Evolutionary conservation across 1,284 basidiomycete species (phyloP).

Genomic region (Fomitopsis betulina): DNA sequence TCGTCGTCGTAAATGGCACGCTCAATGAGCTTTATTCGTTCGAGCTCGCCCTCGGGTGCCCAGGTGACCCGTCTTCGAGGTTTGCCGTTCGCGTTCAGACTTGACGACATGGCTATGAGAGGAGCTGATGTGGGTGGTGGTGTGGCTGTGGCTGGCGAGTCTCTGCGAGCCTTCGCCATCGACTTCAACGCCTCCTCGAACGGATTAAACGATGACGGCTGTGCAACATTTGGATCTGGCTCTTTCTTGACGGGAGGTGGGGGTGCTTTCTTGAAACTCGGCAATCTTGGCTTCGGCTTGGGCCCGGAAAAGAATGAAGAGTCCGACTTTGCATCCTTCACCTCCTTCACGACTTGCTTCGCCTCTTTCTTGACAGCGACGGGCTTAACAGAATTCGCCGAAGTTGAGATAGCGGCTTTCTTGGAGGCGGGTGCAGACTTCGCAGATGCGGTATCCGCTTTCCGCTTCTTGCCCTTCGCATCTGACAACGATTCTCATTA

Average conservation of each 20-base stretch:
- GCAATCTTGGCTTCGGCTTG: conserved; percentile 75
- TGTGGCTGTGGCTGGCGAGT: conserved; percentile 43
- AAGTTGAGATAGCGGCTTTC: conserved; percentile 50
- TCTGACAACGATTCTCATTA: conserved; percentile 33
- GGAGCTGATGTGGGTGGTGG: conserved; percentile 33
- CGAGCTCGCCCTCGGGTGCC: conserved; percentile 67
- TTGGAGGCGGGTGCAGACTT: conserved; percentile 57
- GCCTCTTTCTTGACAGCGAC: conserved; percentile 33
- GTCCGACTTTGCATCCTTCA: conserved; percentile 77
- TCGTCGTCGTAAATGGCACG: conserved; percentile 82
- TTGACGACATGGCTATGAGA: conserved; percentile 23
- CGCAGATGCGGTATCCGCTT: conserved; percentile 44
- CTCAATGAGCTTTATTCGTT: conserved; percentile 72
- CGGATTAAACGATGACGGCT: conserved; percentile 71
- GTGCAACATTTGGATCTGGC: conserved; percentile 55
- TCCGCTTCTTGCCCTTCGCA: conserved; percentile 67
- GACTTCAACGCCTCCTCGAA: conserved; percentile 77
- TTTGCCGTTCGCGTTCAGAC: conserved; percentile 44
- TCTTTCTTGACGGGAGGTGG: conserved; percentile 44
- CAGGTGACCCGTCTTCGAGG: conserved; percentile 72
- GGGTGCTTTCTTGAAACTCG: conserved; percentile 73
- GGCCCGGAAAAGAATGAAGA: conserved; percentile 81
- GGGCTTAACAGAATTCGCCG: conserved; percentile 30
- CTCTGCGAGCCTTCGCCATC: conserved; percentile 57
- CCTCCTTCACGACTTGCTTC: conserved; percentile 30